Conservation (phyloP, 768 basidiomycete species). For the Hebeloma cylindrosporum region DNA sequence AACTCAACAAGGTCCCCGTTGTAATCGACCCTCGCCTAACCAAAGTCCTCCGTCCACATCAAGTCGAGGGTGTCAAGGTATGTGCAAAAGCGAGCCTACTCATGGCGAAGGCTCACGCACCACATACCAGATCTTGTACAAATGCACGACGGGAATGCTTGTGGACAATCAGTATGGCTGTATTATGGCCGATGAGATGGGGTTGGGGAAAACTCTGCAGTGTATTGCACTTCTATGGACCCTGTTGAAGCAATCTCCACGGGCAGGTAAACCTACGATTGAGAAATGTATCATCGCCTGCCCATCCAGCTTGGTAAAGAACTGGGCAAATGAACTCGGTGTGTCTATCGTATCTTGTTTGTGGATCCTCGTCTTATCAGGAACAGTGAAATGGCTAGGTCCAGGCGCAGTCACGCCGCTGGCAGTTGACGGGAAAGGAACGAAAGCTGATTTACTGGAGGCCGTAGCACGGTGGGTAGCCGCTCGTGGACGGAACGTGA, state of each 20-base stretch:
- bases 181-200: conserved; percentile 99
- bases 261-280: conserved; percentile 80
- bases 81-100: conserved; percentile 16
- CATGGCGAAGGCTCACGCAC: conserved; percentile 7
- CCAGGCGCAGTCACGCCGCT: conserved; percentile 78
- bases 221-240: conserved; percentile 97
- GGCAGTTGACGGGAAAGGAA: conserved; percentile 90
- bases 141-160: conserved; percentile 91
- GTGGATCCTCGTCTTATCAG: not conserved
- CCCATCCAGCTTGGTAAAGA: conserved; percentile 94
- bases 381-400: conserved; percentile 92
- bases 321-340: conserved; percentile 98
- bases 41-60: conserved; percentile 94
- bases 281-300: conserved; percentile 98
- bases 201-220: conserved; percentile 94
- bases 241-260: conserved; percentile 90
- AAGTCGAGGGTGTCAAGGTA: conserved; percentile 97
- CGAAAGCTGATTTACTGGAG: conserved; percentile 75
- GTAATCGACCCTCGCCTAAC: conserved; percentile 90
- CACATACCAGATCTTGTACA: conserved; percentile 80
- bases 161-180: conserved; percentile 91
- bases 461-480: conserved; percentile 89
- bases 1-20: conserved; percentile 82
- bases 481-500: conserved; percentile 84
- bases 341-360: conserved; percentile 22